These are phyloP conservation scores for Podospora anserina DNA, from an alignment of 495 filamentous ascomycete genomes.

Conservation along the genomic window DNA sequence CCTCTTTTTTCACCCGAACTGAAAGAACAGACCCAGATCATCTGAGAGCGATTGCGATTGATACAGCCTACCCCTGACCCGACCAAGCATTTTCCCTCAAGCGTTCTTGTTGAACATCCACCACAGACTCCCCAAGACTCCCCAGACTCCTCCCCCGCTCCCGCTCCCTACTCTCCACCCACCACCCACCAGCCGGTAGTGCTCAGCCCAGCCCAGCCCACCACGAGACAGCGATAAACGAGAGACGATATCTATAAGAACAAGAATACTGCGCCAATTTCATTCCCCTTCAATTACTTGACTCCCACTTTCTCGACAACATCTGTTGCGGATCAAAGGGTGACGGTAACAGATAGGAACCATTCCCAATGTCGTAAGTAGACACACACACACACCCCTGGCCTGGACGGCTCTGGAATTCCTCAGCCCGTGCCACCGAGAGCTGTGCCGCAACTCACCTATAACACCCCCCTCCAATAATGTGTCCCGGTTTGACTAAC, in stretches of 20 bases:
- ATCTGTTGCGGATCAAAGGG: constrained; percentile 44
- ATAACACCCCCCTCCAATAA: constrained; percentile 7
- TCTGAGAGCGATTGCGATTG: neutral
- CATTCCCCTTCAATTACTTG: constrained; percentile 25
- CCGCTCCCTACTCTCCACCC: neutral
- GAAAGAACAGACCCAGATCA: neutral
- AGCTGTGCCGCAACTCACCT: constrained; percentile 23
- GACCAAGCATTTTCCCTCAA: neutral
- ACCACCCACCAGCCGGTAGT: neutral
- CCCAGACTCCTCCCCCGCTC: neutral
- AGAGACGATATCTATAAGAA: neutral
- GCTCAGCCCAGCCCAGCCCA: neutral
- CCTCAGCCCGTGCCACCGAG: constrained; percentile 9
- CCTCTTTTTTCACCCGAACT: neutral
- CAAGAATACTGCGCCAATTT: neutral
- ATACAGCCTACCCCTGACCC: neutral
- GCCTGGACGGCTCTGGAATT: constrained; percentile 9
- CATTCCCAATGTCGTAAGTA: constrained; percentile 52
- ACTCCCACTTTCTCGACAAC: constrained; percentile 37
- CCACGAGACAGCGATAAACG: neutral
- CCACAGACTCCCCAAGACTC: neutral
- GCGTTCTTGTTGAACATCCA: neutral
- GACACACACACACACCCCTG: neutral
- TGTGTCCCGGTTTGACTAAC: constrained; percentile 13
- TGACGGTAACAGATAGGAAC: constrained; percentile 27